Conservation (phyloP, 176 grass and related monocot genomes). For the Eleusine coracana region DNA sequence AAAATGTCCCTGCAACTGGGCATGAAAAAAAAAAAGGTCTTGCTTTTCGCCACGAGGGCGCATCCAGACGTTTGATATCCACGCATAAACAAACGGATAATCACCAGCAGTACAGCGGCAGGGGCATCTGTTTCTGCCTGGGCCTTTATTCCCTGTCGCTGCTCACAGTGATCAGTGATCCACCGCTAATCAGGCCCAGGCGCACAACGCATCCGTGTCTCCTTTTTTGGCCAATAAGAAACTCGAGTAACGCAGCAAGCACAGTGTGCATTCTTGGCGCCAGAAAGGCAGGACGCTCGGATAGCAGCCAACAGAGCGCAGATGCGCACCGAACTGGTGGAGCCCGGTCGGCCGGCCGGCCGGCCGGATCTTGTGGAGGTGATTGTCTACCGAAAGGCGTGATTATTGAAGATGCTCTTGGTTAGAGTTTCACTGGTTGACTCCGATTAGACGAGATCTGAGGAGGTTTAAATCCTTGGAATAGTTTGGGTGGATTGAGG, state of each 20-base stretch:
- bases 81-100: not conserved
- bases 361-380: not conserved
- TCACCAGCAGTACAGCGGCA: not conserved
- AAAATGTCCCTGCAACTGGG: not conserved
- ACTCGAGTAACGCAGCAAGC: not conserved
- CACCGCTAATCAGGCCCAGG: not conserved
- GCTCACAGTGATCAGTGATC: not conserved
- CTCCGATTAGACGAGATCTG: not conserved
- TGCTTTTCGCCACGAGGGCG: no score
- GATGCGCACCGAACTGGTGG: not conserved
- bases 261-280: slow-evolving; percentile 1
- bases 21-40: not conserved
- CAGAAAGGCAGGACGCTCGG: not conserved
- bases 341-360: not conserved
- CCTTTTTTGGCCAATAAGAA: slow-evolving; percentile 14
- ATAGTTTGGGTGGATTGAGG: not conserved
- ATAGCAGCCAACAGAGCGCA: not conserved
- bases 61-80: not conserved
- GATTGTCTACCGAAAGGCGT: slow-evolving; percentile 43
- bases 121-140: not conserved
- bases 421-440: not conserved
- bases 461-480: not conserved
- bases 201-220: not conserved
- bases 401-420: not conserved
- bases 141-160: slow-evolving; percentile 19